Percentiles rank a stretch among this genome's conserved stretches.
Conservation (phyloP, 495 filamentous ascomycete genomes). For the Amphirosellinia nigrospora region DNA sequence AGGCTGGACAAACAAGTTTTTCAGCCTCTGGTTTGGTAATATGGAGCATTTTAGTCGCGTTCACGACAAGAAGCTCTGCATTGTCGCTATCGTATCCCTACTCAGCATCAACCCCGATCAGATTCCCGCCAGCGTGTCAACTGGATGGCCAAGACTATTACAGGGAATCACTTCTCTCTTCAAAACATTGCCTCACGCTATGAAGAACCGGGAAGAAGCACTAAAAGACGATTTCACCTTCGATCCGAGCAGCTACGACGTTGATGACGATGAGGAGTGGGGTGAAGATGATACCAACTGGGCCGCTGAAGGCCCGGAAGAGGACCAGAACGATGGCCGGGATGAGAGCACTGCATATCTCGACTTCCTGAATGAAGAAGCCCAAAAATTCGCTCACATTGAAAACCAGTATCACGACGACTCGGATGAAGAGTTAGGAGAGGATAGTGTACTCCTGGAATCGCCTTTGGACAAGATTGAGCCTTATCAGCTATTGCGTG, state of each 20-base stretch:
- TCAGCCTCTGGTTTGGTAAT: conserved; percentile 95
- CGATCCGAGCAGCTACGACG: conserved; percentile 69
- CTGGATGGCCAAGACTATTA: conserved; percentile 94
- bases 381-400: conserved; percentile 75
- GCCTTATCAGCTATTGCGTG: conserved; percentile 86
- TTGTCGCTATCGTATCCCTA: conserved; percentile 87
- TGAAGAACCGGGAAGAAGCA: conserved; percentile 92
- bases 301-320: conserved; percentile 54
- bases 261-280: conserved; percentile 79
- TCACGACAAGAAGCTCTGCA: conserved; percentile 97
- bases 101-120: conserved; percentile 76
- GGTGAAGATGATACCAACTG: conserved; percentile 70
- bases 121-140: conserved; percentile 86
- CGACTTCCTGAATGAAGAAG: conserved; percentile 94
- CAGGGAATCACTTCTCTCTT: conserved; percentile 88
- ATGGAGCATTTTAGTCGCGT: conserved; percentile 93
- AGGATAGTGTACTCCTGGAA: conserved; percentile 90
- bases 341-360: conserved; percentile 95
- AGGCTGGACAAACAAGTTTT: conserved; percentile 99
- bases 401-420: conserved; percentile 53
- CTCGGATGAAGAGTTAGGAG: conserved; percentile 86
- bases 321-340: conserved; percentile 67
- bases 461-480: conserved; percentile 94
- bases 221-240: conserved; percentile 86
- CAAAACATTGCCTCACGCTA: conserved; percentile 84